phyloP scores from a whole-genome alignment of 768 basidiomycete genomes.

The Suillus plorans region DNA sequence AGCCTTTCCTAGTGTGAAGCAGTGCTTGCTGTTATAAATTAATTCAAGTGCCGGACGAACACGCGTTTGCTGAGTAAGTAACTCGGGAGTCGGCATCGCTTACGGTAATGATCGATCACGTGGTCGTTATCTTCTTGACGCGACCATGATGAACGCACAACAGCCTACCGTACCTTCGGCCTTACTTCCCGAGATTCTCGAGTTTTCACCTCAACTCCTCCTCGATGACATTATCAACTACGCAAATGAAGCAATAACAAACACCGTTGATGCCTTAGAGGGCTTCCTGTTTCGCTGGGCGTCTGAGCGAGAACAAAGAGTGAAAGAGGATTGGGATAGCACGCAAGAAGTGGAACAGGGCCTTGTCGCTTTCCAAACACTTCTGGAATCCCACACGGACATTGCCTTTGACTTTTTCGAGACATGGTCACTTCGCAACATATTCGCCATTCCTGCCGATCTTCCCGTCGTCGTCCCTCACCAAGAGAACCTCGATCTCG shows the following conservation, averaged over 20 bases:
- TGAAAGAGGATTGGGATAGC: constrained; percentile 52
- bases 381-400: constrained; percentile 86
- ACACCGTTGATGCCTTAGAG: constrained; percentile 79
- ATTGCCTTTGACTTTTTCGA: constrained; percentile 92
- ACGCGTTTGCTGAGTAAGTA: constrained; percentile 23
- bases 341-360: constrained; percentile 78
- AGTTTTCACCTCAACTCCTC: constrained; percentile 81
- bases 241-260: constrained; percentile 75
- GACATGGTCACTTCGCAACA: constrained; percentile 85
- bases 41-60: constrained; percentile 11
- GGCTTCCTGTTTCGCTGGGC: constrained; percentile 75
- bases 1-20: not conserved
- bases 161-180: constrained; percentile 41
- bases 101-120: not conserved
- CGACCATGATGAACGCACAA: constrained; percentile 16
- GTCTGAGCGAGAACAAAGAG: constrained; percentile 54
- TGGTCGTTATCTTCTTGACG: not conserved
- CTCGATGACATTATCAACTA: constrained; percentile 87
- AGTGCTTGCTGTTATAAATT: not conserved
- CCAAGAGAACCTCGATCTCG: constrained; percentile 71
- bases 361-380: constrained; percentile 81
- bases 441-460: constrained; percentile 73
- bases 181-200: constrained; percentile 71
- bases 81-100: not conserved
- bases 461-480: constrained; percentile 74